A percentile compares a stretch with the other conserved stretches of the same genome.
Conservation (phyloP, 2,329 filamentous ascomycete species). For the Tolypocladium cylindrosporum region DNA sequence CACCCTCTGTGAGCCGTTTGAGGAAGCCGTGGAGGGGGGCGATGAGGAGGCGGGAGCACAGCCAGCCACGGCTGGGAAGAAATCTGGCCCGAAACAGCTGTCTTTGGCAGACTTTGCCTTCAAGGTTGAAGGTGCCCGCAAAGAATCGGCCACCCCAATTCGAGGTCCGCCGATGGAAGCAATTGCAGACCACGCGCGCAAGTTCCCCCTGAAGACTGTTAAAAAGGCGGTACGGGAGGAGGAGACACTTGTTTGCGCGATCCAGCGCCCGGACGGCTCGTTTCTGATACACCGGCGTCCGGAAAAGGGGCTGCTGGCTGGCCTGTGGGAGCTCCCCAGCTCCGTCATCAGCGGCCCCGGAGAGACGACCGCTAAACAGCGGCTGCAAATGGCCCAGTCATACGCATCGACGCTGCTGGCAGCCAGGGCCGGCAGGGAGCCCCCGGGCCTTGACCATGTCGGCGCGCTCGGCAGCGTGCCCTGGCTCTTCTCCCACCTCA, state of each 20-base stretch:
- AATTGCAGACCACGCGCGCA: slow-evolving; percentile 34
- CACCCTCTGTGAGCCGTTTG: slow-evolving; percentile 35
- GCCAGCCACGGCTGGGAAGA: slow-evolving; percentile 4
- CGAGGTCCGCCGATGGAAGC: slow-evolving; percentile 8
- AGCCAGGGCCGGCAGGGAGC: neutral
- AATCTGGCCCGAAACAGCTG: slow-evolving; percentile 15
- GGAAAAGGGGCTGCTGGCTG: slow-evolving; percentile 42
- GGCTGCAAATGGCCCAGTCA: slow-evolving; percentile 24
- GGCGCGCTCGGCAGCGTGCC: slow-evolving; percentile 41
- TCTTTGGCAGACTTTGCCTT: slow-evolving; percentile 26
- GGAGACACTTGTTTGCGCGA: slow-evolving; percentile 42
- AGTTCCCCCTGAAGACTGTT: slow-evolving; percentile 38
- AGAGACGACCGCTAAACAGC: slow-evolving; percentile 14
- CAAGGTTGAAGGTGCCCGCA: slow-evolving; percentile 8
- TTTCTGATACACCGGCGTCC: slow-evolving; percentile 42
- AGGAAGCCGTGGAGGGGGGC: slow-evolving; percentile 20
- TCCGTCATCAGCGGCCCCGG: slow-evolving; percentile 17
- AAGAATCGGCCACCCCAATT: neutral
- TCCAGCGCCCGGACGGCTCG: slow-evolving; percentile 31
- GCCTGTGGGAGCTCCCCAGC: slow-evolving; percentile 48
- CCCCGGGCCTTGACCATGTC: slow-evolving; percentile 16
- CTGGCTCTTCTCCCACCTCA: slow-evolving; percentile 48
- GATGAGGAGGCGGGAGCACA: slow-evolving; percentile 7
- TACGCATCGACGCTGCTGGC: slow-evolving; percentile 20
- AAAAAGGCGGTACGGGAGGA: slow-evolving; percentile 44